These are phyloP conservation scores for Zygoascus meyerae DNA, from an alignment of 1,139 yeast genomes.

Conservation along the genomic window DNA sequence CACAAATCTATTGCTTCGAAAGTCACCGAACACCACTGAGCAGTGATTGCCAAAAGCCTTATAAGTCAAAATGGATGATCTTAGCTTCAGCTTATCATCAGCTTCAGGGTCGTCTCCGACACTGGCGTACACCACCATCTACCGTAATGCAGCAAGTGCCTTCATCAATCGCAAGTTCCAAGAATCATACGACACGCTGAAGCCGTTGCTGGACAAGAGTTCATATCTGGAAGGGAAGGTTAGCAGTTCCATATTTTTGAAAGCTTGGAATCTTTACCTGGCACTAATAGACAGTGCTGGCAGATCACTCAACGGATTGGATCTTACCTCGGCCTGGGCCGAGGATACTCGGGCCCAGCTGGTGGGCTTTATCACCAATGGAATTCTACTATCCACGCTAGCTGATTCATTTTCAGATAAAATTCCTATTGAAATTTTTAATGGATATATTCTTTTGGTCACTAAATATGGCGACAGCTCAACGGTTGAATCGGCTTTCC, in stretches of 20 bases:
- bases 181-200: conserved; percentile 18
- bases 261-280: conserved; percentile 24
- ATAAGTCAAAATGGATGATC: conserved; percentile 3
- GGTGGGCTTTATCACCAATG: conserved; percentile 14
- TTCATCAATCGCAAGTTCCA: conserved; percentile 25
- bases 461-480: conserved; percentile 15
- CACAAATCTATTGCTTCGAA: too few relatives aligned
- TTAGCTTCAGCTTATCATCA: conserved; percentile 9
- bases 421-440: conserved; percentile 17
- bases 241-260: conserved; percentile 19
- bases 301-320: conserved; percentile 6
- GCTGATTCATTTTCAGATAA: conserved; percentile 15
- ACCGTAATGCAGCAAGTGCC: conserved; percentile 23
- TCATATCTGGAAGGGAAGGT: conserved; percentile 11
- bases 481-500: conserved; percentile 14
- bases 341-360: conserved; percentile 14
- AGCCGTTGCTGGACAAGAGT: conserved; percentile 17
- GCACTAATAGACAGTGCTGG: conserved; percentile 22
- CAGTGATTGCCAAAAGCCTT: too few relatives aligned
- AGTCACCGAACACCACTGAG: too few relatives aligned
- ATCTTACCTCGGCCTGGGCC: conserved; percentile 15
- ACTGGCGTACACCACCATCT: conserved; percentile 5
- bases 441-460: conserved; percentile 16
- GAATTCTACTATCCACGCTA: conserved; percentile 17
- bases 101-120: conserved; percentile 8